Evolutionary conservation across 108 stramenopile genomes (phyloP).

Genomic region (Fragilariopsis cylindrus): DNA sequence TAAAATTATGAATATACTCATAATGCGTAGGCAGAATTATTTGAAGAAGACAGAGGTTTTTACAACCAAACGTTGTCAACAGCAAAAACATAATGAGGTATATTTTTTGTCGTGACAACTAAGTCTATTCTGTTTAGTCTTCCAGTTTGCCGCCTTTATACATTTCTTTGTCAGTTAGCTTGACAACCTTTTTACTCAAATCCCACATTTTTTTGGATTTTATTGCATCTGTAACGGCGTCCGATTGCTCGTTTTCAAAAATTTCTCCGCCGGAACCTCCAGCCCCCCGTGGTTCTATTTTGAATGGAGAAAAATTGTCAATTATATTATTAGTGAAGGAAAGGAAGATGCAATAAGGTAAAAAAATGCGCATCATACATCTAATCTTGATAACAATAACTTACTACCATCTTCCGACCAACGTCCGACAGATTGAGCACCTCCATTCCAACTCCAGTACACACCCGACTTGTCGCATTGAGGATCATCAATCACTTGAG

Average conservation of each 20-base stretch:
- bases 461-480: constrained; percentile 82
- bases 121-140: constrained; percentile 9
- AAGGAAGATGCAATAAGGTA: too few relatives aligned
- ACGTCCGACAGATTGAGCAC: constrained; percentile 85
- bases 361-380: too few relatives aligned
- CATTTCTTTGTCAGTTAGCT: constrained; percentile 77
- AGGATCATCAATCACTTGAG: constrained; percentile 85
- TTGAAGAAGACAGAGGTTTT: too few relatives aligned
- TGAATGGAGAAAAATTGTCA: too few relatives aligned
- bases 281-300: constrained; percentile 69
- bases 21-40: too few relatives aligned
- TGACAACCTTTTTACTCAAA: constrained; percentile 71
- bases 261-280: constrained; percentile 95
- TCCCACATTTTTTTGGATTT: constrained; percentile 91
- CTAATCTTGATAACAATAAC: too few relatives aligned
- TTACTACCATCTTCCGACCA: constrained; percentile 69
- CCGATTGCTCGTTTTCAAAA: constrained; percentile 87
- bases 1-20: too few relatives aligned
- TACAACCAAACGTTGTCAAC: too few relatives aligned
- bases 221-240: constrained; percentile 80
- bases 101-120: background rate
- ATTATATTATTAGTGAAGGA: too few relatives aligned
- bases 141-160: constrained; percentile 58
- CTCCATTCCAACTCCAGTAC: constrained; percentile 98
- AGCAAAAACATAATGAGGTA: background rate